These are phyloP conservation scores for Phytopythium oedochilum DNA, from an alignment of 352 stramenopile species.

Conservation along the genomic window DNA sequence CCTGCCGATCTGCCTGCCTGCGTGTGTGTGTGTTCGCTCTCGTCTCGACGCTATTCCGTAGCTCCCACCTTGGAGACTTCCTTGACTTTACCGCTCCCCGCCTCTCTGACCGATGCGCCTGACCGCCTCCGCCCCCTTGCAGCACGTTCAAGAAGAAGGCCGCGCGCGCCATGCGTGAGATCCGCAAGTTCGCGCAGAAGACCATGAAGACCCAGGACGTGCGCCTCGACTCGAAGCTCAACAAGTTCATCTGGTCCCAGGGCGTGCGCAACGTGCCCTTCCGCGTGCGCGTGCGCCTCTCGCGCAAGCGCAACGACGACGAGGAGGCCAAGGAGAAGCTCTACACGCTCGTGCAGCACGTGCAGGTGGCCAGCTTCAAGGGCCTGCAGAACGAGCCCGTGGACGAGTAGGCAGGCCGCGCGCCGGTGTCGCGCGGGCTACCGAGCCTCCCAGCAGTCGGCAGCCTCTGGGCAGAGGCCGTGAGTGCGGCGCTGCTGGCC, in stretches of 20 bases:
- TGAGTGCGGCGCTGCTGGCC: neutral
- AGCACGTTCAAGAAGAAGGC: constrained; percentile 98
- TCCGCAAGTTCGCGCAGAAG: constrained; percentile 97
- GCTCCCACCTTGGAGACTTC: constrained; percentile 87
- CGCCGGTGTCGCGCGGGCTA: no score
- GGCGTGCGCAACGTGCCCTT: constrained; percentile 98
- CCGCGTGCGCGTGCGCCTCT: constrained; percentile 96
- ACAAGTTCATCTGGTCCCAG: constrained; percentile 98
- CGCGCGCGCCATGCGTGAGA: constrained; percentile 95
- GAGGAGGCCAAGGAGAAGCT: constrained; percentile 99
- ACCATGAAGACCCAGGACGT: constrained; percentile 98
- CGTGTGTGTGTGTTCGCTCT: constrained; percentile 4
- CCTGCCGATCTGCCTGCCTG: no score
- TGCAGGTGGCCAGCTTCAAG: constrained; percentile 96
- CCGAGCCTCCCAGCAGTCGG: no score
- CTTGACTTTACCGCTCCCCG: constrained; percentile 51
- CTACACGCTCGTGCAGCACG: constrained; percentile 98
- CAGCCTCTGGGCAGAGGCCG: neutral
- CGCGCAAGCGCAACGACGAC: constrained; percentile 98
- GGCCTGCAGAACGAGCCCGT: constrained; percentile 96
- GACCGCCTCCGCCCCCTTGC: constrained; percentile 16
- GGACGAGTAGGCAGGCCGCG: constrained; percentile 76
- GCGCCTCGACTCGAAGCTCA: constrained; percentile 93
- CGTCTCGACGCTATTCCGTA: constrained; percentile 37
- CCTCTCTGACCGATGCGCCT: constrained; percentile 15